Base-by-base conservation (phyloP, 495 filamentous ascomycete species). In the Aspergillus nanangensis region DNA sequence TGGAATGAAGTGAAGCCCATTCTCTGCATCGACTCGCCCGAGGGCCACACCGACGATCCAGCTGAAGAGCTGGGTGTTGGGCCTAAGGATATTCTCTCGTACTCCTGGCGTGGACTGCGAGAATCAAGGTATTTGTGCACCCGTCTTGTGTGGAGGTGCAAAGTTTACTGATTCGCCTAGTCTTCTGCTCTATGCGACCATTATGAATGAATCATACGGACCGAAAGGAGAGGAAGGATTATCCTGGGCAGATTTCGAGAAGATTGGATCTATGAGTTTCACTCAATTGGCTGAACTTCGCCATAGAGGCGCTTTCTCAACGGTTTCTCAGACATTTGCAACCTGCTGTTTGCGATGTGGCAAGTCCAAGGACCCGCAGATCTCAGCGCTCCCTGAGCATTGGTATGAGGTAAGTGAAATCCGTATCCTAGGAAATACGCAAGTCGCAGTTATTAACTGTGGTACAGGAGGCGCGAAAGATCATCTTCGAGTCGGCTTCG, bases 221-320 rank as follows among this genome's bases (percentile, higher is more conserved):
- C 69, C 70, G 4, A 33, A 50, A 19, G 60, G 60, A 10, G 44
- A 45, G 3, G 10, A 52, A 23, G 71, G 66, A 0, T 52, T 74
- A 5, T 51, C 58, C 8, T 52, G 53, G 15, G 48, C 55, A n/a
- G 67, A 77, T 42, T 74, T 69, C 46, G 61, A 69, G 22, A 60
- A 63, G 0, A 79, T 90, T 14, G 90, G 90, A 15, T 65, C 75
- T 15, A 64, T 90, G 0, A 81, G 84, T 34, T 93, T 96, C 54
- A 77, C 75, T 18, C 88, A 97, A 60, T 72, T 98, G 2, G 80
- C 87, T 0, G 83, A 81, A 33, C 76, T 97, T 38, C 80, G 93
- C 10, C 93, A 98, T 61, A 77, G 93, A 47, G 93, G 93, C 40
- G 93, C 93, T 14, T 97, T 97, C 58, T 91, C 90, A 0, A 90